Base-by-base conservation (phyloP, 2,329 filamentous ascomycete species). In the Spiromastix sp. region DNA sequence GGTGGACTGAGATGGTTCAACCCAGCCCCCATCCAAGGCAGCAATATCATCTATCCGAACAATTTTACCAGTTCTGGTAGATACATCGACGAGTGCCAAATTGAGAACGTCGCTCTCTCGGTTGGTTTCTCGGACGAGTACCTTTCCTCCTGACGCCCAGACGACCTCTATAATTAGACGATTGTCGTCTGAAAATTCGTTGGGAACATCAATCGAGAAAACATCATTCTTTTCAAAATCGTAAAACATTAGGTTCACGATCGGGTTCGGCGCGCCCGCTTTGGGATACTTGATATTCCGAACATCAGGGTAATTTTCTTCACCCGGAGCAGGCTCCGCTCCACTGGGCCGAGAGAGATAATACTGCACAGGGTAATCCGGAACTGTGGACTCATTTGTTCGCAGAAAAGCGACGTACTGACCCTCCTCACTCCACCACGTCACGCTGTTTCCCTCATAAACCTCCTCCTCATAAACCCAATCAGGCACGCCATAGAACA, bases 201-300 rank as follows among this genome's bases (percentile, higher is more conserved):
- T 81, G 1, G 78, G 68, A 32, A 89, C 79, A 6, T 81, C 69
- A 18, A 96, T 82, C 12, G 77, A 74, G 53, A 96, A 96, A 6
- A 81, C 72, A 39, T 94, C 79, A 2, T 72, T 72, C 49, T 80
- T 81, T 7, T 68, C 69, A 13, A 95, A 68, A 46, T 96, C 87
- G 58, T 89, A 96, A 59, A 96, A 93, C 36, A 84, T 72, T 20
- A 98, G 63, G 41, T 85, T 78, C 3, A 98, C 89, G 10, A 84
- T 75, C 0, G 91, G 91, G 56, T 98, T 98, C 30, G 89, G 86
- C 2, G 87, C 80, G 3, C 91, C 93, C 13, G 91, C 82, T 59
- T 96, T 96, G 31, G 91, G 93, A 51, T 98, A 98, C 60, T 98
- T 98, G 72, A 98, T 93, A 48, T 86, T 67, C 43, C 81, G 76